A percentile compares a stretch with the other conserved stretches of the same genome.
These are phyloP conservation scores for Ceratobasidium sp. DNA, from an alignment of 1,284 basidiomycete genomes.

Conservation along the genomic window DNA sequence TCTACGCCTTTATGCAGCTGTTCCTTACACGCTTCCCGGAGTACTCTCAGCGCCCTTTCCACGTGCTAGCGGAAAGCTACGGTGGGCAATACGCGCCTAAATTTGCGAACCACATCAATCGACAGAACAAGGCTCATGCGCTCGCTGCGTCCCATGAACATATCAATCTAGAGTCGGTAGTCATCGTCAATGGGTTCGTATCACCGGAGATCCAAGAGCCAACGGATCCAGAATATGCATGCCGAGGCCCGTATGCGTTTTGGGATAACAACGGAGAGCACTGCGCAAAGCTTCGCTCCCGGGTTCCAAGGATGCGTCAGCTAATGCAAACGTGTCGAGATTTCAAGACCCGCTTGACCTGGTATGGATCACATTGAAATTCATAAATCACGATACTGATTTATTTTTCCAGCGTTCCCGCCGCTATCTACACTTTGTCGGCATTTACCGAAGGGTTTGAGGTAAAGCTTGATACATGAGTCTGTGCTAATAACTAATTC, in stretches of 20 bases:
- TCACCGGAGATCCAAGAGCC: not conserved
- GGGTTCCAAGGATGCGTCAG: constrained; percentile 18
- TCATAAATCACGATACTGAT: not conserved
- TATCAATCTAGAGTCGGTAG: constrained; percentile 33
- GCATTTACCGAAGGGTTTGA: constrained; percentile 26
- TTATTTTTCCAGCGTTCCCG: constrained; percentile 8
- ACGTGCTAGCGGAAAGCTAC: constrained; percentile 74
- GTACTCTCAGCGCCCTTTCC: constrained; percentile 57
- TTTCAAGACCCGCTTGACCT: constrained; percentile 31
- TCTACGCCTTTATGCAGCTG: constrained; percentile 72
- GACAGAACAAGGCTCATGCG: constrained; percentile 64
- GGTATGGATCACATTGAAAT: constrained; percentile 3
- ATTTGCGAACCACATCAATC: constrained; percentile 70
- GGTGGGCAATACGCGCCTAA: constrained; percentile 74
- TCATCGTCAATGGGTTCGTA: constrained; percentile 34
- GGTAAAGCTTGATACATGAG: not conserved
- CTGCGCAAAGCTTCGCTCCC: constrained; percentile 39
- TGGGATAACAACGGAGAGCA: constrained; percentile 39
- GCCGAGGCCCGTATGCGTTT: constrained; percentile 37
- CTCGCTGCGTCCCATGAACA: not conserved
- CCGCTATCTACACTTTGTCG: constrained; percentile 11
- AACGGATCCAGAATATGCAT: constrained; percentile 37
- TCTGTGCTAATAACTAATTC: not conserved
- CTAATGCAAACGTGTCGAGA: constrained; percentile 23
- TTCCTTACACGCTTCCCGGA: constrained; percentile 69